These are phyloP conservation scores for Petasospora fabianii DNA, from an alignment of 1,139 yeast genomes.

Conservation along the genomic window DNA sequence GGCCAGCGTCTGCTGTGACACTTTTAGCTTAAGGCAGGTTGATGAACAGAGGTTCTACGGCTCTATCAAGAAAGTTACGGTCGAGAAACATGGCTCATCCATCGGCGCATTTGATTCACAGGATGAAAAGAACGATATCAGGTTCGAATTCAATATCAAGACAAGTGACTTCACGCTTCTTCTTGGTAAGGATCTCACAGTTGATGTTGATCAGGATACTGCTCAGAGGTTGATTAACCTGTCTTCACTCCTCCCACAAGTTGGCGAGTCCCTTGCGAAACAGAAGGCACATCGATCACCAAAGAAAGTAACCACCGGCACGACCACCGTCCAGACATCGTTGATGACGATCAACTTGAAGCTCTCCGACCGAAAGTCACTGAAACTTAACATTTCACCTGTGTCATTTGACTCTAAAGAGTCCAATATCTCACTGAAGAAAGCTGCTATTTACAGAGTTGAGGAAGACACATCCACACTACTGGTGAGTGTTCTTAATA, in stretches of 20 bases:
- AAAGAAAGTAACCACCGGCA: conserved; percentile 5
- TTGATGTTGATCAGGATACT: conserved; percentile 32
- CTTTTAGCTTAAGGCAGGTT: conserved; percentile 41
- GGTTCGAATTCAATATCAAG: conserved; percentile 46
- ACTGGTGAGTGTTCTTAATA: conserved; percentile 9
- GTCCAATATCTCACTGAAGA: conserved; percentile 11
- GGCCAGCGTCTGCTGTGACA: conserved; percentile 32
- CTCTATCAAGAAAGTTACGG: conserved; percentile 30
- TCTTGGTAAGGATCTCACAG: conserved; percentile 40
- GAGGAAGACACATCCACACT: background rate
- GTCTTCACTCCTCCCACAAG: conserved; percentile 19
- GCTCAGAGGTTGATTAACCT: conserved; percentile 16
- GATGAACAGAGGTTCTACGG: conserved; percentile 44
- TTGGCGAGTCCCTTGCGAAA: conserved; percentile 20
- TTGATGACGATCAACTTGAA: conserved; percentile 11
- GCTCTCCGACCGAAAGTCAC: conserved; percentile 1
- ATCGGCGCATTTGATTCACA: conserved; percentile 28
- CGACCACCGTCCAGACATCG: conserved; percentile 23
- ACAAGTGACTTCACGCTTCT: conserved; percentile 40
- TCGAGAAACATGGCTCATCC: conserved; percentile 20
- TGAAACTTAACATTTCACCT: conserved; percentile 19
- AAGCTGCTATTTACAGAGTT: conserved; percentile 8
- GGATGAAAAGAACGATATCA: conserved; percentile 41
- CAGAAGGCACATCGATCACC: conserved; percentile 6
- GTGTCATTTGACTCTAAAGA: conserved; percentile 19